Evolutionary conservation across 306 rosid genomes (phyloP).

Genomic region (Rosa multiflora): DNA sequence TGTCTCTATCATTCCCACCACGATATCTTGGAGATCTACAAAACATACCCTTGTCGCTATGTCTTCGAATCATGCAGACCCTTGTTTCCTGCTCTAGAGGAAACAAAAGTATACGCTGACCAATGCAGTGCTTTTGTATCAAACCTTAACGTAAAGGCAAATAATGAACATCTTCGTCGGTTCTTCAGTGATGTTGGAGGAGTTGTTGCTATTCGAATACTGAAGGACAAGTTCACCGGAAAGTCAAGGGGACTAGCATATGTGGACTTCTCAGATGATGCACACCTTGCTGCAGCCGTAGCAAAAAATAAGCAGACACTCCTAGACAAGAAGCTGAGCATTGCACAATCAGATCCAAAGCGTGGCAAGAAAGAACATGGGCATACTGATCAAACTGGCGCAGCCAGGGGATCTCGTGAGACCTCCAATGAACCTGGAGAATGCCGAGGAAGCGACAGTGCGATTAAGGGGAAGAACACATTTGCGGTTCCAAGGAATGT

Average conservation of each 20-base stretch:
- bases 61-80: too few relatives aligned
- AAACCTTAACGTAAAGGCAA: conserved; percentile 62
- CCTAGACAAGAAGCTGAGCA: conserved; percentile 78
- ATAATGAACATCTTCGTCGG: conserved; percentile 55
- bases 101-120: conserved; percentile 57
- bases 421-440: conserved; percentile 30
- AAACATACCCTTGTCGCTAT: too few relatives aligned
- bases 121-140: conserved; percentile 88
- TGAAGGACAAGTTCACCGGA: conserved; percentile 76
- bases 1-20: too few relatives aligned
- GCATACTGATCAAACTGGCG: conserved; percentile 29
- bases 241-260: conserved; percentile 97
- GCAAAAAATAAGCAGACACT: conserved; percentile 62
- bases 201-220: conserved; percentile 73
- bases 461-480: conserved; percentile 78
- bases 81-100: conserved; percentile 27
- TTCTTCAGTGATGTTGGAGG: conserved; percentile 88
- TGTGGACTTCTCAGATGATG: conserved; percentile 77
- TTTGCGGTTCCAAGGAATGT: conserved; percentile 82
- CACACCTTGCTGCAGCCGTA: conserved; percentile 76
- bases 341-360: conserved; percentile 79
- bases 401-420: conserved; percentile 41
- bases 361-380: conserved; percentile 49
- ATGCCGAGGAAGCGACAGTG: conserved; percentile 37
- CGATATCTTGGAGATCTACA: too few relatives aligned